Conservation (phyloP, 106 monocot species). For the Acanthochlamys bracteata region DNA sequence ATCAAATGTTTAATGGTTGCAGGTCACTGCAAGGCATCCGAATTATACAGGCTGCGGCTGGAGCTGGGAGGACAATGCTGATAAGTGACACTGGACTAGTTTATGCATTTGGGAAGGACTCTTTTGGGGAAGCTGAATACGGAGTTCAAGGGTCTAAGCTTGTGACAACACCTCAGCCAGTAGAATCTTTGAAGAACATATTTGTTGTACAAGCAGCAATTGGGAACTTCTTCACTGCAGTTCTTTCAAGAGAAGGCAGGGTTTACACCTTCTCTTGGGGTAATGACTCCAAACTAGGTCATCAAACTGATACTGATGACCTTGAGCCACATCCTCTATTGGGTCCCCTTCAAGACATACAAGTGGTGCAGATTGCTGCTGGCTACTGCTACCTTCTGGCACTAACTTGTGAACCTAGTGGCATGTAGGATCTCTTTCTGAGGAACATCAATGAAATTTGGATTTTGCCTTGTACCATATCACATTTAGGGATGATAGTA, state of each 20-base stretch:
- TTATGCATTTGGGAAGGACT: slow-evolving; percentile 89
- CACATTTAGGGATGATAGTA: too few relatives aligned
- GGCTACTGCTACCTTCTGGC: slow-evolving; percentile 95
- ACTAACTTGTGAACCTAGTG: slow-evolving; percentile 73
- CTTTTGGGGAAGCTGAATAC: slow-evolving; percentile 84
- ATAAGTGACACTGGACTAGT: slow-evolving; percentile 87
- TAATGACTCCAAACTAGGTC: slow-evolving; percentile 63
- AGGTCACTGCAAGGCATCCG: slow-evolving; percentile 86
- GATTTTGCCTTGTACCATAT: too few relatives aligned
- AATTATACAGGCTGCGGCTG: slow-evolving; percentile 92
- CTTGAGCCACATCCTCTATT: slow-evolving; percentile 58
- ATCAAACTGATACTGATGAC: slow-evolving; percentile 81
- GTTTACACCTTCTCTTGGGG: slow-evolving; percentile 99
- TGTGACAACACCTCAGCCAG: slow-evolving; percentile 52
- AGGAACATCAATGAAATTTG: too few relatives aligned
- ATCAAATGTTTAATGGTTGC: slow-evolving; percentile 19
- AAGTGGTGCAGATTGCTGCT: slow-evolving; percentile 96
- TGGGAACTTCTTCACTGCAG: slow-evolving; percentile 93
- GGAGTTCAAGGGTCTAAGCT: slow-evolving; percentile 58
- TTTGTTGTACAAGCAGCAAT: slow-evolving; percentile 93
- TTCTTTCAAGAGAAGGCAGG: slow-evolving; percentile 86
- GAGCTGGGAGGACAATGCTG: slow-evolving; percentile 89
- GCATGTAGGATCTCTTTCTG: slow-evolving; percentile 65
- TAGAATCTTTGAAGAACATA: slow-evolving; percentile 77
- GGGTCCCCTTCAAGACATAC: slow-evolving; percentile 74